Evolutionary conservation across 179 eudicot species (phyloP), one percentile per base, ranked within the genome.

Genomic region (Corrigiola litoralis): DNA sequence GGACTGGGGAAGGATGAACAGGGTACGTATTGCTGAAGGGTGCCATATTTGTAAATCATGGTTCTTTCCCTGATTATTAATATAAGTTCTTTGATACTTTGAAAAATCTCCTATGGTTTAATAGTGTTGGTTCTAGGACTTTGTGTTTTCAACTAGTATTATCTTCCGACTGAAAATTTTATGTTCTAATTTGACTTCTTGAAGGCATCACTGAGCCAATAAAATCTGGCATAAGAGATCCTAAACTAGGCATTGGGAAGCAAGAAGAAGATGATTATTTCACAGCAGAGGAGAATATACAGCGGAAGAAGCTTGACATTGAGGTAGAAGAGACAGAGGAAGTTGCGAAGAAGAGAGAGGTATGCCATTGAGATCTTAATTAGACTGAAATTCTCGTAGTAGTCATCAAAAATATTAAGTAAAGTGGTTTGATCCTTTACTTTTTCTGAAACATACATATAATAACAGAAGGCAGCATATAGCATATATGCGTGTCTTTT

Each of bases 391-490:
- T 40, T 38, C 49, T 53, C 65, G 46, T 50, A 46, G 46, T 50
- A 64, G 67, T 37, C 44, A 56, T 47, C n/a, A 41, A 58, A 57
- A 68, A 40, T 47, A 32, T 67, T 49, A 74, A 68, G 72, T 55
- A 71, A 65, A 72, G 61, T 68, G 76, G 72, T 75, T 87, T 87
- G 81, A 85, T 87, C 66, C 65, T 73, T 85, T 75, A 69, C 79
- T 78, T 81, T 79, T 74, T 76, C 77, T 82, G 87, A 80, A 90
- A 87, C 85, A 69, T 69, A 87, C 79, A 82, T 82, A 56, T 76
- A 86, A 80, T 88, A 84, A 76, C 92, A 87, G 88, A 89, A 91
- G 95, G 87, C 91, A 82, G 92, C 92, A 91, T 82, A 85, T 90
- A 74, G 72, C 87, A 71, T 83, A 74, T 88, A 84, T 91, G 94